Percentiles rank a stretch among this genome's conserved stretches.
phyloP scores from a whole-genome alignment of 805 yeast genomes.

The Cyberlindnera galapagoensis region DNA sequence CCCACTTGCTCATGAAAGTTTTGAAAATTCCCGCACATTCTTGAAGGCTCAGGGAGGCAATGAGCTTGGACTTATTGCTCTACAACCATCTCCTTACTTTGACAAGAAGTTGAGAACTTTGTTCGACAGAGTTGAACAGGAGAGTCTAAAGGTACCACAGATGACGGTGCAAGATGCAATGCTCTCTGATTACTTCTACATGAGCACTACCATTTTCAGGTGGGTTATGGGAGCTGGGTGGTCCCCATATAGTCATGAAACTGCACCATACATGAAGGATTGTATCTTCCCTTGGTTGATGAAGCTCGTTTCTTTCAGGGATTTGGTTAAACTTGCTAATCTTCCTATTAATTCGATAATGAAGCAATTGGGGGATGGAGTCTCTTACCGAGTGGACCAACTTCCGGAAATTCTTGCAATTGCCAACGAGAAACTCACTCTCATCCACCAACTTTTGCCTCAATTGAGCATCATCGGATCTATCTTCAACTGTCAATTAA shows the following conservation, averaged over 20 bases:
- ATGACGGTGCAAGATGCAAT: constrained; percentile 49
- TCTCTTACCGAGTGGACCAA: constrained; percentile 38
- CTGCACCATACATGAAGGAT: constrained; percentile 44
- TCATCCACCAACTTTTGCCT: constrained; percentile 58
- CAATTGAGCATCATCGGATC: constrained; percentile 66
- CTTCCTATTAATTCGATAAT: constrained; percentile 47
- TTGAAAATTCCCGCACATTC: constrained; percentile 32
- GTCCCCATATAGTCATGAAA: constrained; percentile 45
- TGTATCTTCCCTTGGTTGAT: constrained; percentile 66
- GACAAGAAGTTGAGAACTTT: constrained; percentile 33
- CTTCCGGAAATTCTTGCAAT: constrained; percentile 36
- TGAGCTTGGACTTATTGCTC: constrained; percentile 31
- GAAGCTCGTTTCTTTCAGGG: constrained; percentile 59
- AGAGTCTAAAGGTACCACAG: constrained; percentile 27
- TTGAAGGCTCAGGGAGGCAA: constrained; percentile 29
- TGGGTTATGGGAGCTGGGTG: constrained; percentile 51
- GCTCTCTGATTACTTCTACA: constrained; percentile 54
- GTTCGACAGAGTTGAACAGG: constrained; percentile 38
- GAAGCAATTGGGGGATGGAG: constrained; percentile 35
- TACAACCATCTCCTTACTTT: constrained; percentile 26
- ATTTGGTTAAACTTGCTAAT: constrained; percentile 68
- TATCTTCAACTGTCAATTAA: constrained; percentile 61
- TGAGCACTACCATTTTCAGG: constrained; percentile 56
- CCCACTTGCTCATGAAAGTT: constrained; percentile 37
- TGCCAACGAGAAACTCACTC: constrained; percentile 30